A percentile compares a stretch with the other conserved stretches of the same genome.
phyloP scores from a whole-genome alignment of 2,329 filamentous ascomycete species.

The Fusarium fracticaudum region DNA sequence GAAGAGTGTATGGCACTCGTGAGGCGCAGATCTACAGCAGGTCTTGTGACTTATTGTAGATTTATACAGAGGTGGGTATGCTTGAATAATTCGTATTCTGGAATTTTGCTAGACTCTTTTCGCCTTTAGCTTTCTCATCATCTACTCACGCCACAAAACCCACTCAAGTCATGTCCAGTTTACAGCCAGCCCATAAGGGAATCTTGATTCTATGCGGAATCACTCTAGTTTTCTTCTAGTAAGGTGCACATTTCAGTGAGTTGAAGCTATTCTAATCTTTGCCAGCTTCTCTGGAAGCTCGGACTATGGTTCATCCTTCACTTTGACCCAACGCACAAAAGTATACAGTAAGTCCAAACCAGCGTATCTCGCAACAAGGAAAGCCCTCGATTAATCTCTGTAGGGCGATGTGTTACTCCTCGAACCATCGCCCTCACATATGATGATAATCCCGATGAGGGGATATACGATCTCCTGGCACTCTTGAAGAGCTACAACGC shows the following conservation, averaged over 20 bases:
- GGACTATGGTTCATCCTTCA: neutral
- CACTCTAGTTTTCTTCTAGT: neutral
- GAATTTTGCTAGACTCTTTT: neutral
- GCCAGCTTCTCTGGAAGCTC: neutral
- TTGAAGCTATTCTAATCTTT: fast-evolving
- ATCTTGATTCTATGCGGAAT: neutral
- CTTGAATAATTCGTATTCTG: neutral
- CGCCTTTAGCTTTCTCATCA: neutral
- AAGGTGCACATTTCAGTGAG: fast-evolving
- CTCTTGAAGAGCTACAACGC: neutral
- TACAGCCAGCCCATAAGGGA: neutral
- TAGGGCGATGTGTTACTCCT: neutral
- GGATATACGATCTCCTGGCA: neutral
- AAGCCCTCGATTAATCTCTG: fast-evolving
- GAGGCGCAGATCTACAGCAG: fast-evolving
- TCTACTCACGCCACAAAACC: neutral
- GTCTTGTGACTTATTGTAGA: neutral
- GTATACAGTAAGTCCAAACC: neutral
- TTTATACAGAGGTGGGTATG: neutral
- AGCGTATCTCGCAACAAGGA: fast-evolving
- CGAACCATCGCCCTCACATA: neutral
- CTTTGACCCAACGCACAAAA: neutral
- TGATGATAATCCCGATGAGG: neutral
- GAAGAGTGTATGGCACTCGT: fast-evolving
- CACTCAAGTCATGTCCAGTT: neutral